Base-by-base conservation (phyloP, 1,284 basidiomycete genomes). In the Athelia psychrophila region DNA sequence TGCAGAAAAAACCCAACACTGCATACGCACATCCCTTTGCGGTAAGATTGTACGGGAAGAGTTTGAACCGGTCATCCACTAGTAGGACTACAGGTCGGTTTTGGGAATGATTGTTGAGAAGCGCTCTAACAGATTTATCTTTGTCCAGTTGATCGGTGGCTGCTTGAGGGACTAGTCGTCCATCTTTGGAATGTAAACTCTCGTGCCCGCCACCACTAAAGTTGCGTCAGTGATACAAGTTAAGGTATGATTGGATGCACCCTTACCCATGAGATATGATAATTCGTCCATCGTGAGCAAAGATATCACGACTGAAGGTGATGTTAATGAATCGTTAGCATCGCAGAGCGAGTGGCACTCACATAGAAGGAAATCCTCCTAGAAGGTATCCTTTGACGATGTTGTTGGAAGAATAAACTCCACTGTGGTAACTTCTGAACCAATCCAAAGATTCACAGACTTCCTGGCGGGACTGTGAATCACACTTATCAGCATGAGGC, bases 261-360 rank as follows among this genome's bases (percentile, higher is more conserved):
- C n/a, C 78, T 51, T 59, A 91, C 88, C 88, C 89, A 64, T 91
- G 88, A 6, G 88, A 91, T 49, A 91, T 81, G 45, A 91, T 89
- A 8, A 90, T 62, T 57, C 72, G 80, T 20, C 89, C 89, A 16
- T 66, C 72, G 38, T 83, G 77, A 40, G 75, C 70, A 58, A 86
- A 91, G 13, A 73, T 57, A 60, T 91, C 88, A 5, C 86, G 85
- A 48, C 89, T 91, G 58, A 20, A 44, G 32, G 51, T 50, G 58
- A 56, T 33, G 47, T 50, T 38, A 48, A 22, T 45, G 33, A 13
- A 20, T 10, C 50, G 23, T 15, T 18, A 6, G 15, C 48, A 33
- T 46, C 47, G 20, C 24, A 50, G 40, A 32, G 48, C n/a, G n/a
- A n/a, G n/a, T n/a, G 49, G 32, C 23, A 63, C 73, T 52, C 54